Evolutionary conservation across 106 monocot species (phyloP).

Genomic region (Apostasia shenzhenica): DNA sequence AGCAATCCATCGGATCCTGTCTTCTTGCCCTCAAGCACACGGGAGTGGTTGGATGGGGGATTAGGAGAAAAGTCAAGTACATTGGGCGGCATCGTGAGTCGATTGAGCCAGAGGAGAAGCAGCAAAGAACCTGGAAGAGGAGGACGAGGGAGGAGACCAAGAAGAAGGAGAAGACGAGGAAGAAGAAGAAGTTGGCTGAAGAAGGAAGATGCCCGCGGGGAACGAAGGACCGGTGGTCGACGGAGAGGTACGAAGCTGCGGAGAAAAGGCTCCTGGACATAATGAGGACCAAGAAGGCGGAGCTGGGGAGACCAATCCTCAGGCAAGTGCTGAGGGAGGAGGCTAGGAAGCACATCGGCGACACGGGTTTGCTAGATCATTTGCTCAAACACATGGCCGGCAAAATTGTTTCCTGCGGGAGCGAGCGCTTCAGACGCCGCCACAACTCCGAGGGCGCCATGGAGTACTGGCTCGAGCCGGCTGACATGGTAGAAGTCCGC

Average conservation of each 20-base stretch:
- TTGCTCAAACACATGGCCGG: slow-evolving; percentile 96
- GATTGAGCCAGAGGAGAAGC: background rate
- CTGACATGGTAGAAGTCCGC: slow-evolving; percentile 52
- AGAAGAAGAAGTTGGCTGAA: background rate
- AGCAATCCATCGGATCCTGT: slow-evolving; percentile 12
- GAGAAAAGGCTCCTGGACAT: slow-evolving; percentile 78
- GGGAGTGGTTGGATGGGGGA: slow-evolving; percentile 51
- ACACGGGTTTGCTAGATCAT: slow-evolving; percentile 91
- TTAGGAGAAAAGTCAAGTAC: slow-evolving; percentile 53
- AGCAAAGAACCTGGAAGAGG: background rate
- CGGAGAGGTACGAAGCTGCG: slow-evolving; percentile 61
- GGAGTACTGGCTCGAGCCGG: slow-evolving; percentile 98
- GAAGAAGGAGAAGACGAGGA: slow-evolving; percentile 10
- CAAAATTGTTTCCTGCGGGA: slow-evolving; percentile 44
- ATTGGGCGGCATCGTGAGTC: slow-evolving; percentile 26
- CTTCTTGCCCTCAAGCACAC: slow-evolving; percentile 20
- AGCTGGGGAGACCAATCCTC: slow-evolving; percentile 52
- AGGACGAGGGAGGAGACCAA: background rate
- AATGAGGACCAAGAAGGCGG: slow-evolving; percentile 57
- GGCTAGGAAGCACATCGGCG: slow-evolving; percentile 89
- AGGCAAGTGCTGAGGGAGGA: slow-evolving; percentile 62
- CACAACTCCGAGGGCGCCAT: slow-evolving; percentile 92
- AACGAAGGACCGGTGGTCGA: slow-evolving; percentile 62
- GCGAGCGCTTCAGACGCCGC: slow-evolving; percentile 57
- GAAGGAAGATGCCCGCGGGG: background rate